Base-by-base conservation (phyloP, 495 filamentous ascomycete genomes). In the Trypethelium eluteriae region DNA sequence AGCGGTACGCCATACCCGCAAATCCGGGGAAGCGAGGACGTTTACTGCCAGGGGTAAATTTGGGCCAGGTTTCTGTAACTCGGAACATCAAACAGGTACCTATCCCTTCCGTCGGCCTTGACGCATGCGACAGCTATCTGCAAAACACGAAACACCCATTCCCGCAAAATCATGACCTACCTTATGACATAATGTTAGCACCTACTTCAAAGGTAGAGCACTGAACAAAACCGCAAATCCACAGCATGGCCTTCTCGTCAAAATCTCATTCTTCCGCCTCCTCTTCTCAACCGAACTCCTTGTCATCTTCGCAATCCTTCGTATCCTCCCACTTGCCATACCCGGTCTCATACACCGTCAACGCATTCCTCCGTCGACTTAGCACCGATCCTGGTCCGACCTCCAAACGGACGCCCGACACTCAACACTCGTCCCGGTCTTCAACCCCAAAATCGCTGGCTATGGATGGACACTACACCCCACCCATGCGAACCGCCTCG, bases 261-360 rank as follows among this genome's bases (percentile, higher is more conserved):
- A 66, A 69, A 39, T 71, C 69, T 34, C 64, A 66, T 16, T 66
- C 66, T 16, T 70, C 68, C 47, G 35, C 62, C 62, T 44, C 56
- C 47, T 38, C 64, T 50, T 65, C 70, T 7, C 39, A 53, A 11
- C 63, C 68, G 34, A 39, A 62, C 64, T 63, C 67, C 36, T 63
- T 38, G n/a, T 66, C 62, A 34, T 73, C 64, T 14, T 71, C 69
- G 39, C 64, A 32, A 71, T 70, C 63, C 44, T 44, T 47, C 64
- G 61, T 61, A 10, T 38, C 69, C 65, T 69, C 68, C 63, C 77
- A 76, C 71, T 76, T 79, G 69, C 72, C 76, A 34, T 76, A 74
- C 62, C 77, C 77, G 32, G 66, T 78, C 38, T 66, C 72, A 32
- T 76, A 77, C 65, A 74, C 74, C 38, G 68, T 77, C 1, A 68